Evolutionary conservation across 2,329 filamentous ascomycete species (phyloP).

Genomic region (Aspergillus sp.): DNA sequence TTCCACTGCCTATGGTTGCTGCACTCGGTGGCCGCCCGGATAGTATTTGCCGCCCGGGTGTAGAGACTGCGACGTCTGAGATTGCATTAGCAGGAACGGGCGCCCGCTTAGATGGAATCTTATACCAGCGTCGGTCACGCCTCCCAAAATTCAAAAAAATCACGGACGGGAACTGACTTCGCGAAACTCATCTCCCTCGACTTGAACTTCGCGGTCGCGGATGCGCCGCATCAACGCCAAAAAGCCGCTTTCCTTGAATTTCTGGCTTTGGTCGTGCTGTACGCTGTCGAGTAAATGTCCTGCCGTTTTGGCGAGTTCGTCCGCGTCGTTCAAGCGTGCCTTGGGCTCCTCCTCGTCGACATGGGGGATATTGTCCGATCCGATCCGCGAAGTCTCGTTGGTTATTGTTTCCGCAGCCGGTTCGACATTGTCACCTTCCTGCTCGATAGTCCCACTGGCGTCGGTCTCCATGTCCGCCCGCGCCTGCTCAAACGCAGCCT

Average conservation of each 20-base stretch:
- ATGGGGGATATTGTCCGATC: conserved; percentile 35
- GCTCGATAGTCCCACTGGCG: conserved; percentile 8
- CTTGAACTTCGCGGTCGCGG: conserved; percentile 60
- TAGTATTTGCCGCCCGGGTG: conserved; percentile 41
- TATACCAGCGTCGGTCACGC: conserved; percentile 31
- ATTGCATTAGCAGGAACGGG: conserved; percentile 27
- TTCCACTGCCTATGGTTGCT: conserved; percentile 5
- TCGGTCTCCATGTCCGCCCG: conserved; percentile 28
- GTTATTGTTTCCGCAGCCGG: conserved; percentile 7
- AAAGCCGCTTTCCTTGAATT: conserved; percentile 72
- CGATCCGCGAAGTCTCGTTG: conserved; percentile 28
- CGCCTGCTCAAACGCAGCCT: conserved; percentile 36
- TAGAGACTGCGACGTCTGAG: conserved; percentile 33
- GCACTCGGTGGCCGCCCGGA: conserved; percentile 22
- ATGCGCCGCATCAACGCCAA: conserved; percentile 67
- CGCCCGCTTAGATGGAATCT: conserved; percentile 16
- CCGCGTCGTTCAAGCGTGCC: conserved; percentile 41
- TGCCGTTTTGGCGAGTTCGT: conserved; percentile 64
- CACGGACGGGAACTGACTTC: conserved; percentile 39
- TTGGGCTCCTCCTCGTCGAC: conserved; percentile 23
- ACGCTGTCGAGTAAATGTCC: conserved; percentile 61
- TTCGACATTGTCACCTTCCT: conserved; percentile 7
- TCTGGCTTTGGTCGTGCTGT: conserved; percentile 57
- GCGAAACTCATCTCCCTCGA: conserved; percentile 55
- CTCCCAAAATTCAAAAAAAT: conserved; percentile 25